These are phyloP conservation scores for Protomyces arabidopsidicola DNA, from an alignment of 1,139 yeast species.

Conservation along the genomic window DNA sequence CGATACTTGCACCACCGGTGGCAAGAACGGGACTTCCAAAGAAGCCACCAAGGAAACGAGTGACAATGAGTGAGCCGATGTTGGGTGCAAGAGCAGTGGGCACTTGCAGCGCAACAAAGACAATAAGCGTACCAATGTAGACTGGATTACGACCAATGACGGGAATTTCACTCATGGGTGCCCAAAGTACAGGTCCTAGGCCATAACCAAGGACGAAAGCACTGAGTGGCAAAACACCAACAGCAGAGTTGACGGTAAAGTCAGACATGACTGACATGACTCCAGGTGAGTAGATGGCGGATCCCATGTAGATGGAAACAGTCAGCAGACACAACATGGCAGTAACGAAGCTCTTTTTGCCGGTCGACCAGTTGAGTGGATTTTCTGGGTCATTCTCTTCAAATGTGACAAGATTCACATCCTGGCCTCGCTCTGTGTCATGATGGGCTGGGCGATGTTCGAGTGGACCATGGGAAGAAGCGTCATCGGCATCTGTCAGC, in stretches of 20 bases:
- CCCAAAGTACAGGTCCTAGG: conserved; percentile 68
- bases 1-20: conserved; percentile 80
- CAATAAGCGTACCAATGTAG: conserved; percentile 46
- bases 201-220: conserved; percentile 59
- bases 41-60: conserved; percentile 75
- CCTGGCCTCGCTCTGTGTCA: conserved; percentile 21
- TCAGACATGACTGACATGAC: conserved; percentile 45
- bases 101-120: conserved; percentile 55
- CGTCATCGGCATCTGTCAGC: not conserved
- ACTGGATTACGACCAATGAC: conserved; percentile 57
- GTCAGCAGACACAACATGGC: conserved; percentile 38
- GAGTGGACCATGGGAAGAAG: not conserved
- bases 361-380: conserved; percentile 54
- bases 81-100: conserved; percentile 56
- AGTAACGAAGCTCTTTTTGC: conserved; percentile 40
- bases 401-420: conserved; percentile 41
- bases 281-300: conserved; percentile 61
- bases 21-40: conserved; percentile 82
- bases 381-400: conserved; percentile 55
- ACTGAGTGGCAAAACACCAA: conserved; percentile 60
- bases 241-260: conserved; percentile 74
- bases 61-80: conserved; percentile 50
- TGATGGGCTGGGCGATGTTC: not conserved
- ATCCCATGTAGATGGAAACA: conserved; percentile 32
- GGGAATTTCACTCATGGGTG: conserved; percentile 56